A percentile compares a stretch with the other conserved stretches of the same genome.
Conservation (phyloP, 768 basidiomycete genomes). For the Lactarius vividus region DNA sequence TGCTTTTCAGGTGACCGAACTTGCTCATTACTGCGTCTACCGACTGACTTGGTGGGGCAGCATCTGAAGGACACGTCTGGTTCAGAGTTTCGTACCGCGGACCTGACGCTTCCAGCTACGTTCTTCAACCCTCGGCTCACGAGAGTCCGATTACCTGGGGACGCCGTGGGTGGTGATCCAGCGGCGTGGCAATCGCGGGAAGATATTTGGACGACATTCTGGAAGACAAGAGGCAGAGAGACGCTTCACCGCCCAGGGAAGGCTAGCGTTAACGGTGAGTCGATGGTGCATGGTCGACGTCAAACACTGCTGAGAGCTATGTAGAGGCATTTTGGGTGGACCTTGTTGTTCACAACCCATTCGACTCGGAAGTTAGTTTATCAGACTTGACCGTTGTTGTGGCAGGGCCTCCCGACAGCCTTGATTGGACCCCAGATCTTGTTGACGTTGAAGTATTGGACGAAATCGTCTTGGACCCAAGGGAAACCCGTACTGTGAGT, state of each 20-base stretch:
- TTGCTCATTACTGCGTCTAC: background rate
- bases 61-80: slow-evolving; percentile 66
- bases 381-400: slow-evolving; percentile 58
- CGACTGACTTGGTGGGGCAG: slow-evolving; percentile 39
- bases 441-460: slow-evolving; percentile 59
- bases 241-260: slow-evolving; percentile 52
- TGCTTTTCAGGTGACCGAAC: slow-evolving; percentile 65
- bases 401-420: slow-evolving; percentile 39
- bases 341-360: slow-evolving; percentile 63
- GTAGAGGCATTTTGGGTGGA: slow-evolving; percentile 80
- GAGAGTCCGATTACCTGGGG: slow-evolving; percentile 53
- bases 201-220: slow-evolving; percentile 60
- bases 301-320: slow-evolving; percentile 19
- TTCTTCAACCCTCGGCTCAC: slow-evolving; percentile 62
- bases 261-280: slow-evolving; percentile 61
- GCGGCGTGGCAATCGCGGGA: slow-evolving; percentile 64
- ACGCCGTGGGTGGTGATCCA: slow-evolving; percentile 43
- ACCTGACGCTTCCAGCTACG: slow-evolving; percentile 61
- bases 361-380: slow-evolving; percentile 70
- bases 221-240: slow-evolving; percentile 54
- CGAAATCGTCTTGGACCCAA: slow-evolving; percentile 59
- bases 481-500: slow-evolving; percentile 64
- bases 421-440: slow-evolving; percentile 37
- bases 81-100: slow-evolving; percentile 40
- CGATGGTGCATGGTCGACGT: background rate